These are phyloP conservation scores for Podospora fimiseda DNA, from an alignment of 495 filamentous ascomycete genomes.

Conservation along the genomic window DNA sequence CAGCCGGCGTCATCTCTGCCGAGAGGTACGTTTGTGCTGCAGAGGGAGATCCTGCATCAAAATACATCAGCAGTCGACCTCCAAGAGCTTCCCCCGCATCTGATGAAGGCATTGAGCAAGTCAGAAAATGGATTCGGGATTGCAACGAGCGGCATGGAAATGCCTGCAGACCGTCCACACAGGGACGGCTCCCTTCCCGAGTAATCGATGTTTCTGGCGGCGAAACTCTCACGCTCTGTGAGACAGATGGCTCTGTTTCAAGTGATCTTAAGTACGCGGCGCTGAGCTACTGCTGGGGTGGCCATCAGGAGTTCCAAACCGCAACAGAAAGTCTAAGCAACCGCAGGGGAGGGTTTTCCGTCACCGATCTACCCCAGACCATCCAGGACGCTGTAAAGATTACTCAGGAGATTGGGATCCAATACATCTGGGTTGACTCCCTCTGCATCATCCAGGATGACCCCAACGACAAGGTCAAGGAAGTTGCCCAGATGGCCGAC, in stretches of 20 bases:
- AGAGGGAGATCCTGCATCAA: slow-evolving; percentile 1
- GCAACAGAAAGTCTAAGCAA: not conserved
- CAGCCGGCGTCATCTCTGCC: not conserved
- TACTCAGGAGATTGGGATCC: not conserved
- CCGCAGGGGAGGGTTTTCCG: not conserved
- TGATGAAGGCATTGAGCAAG: not conserved
- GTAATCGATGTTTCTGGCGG: slow-evolving; percentile 8
- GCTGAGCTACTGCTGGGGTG: not conserved
- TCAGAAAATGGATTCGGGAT: slow-evolving; percentile 4
- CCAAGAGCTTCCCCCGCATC: slow-evolving; percentile 1
- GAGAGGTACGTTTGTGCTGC: not conserved
- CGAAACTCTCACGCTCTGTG: not conserved
- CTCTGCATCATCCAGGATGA: not conserved
- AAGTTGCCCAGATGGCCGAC: slow-evolving; percentile 10
- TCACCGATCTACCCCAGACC: not conserved
- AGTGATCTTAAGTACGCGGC: not conserved
- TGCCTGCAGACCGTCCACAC: not conserved
- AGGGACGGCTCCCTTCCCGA: not conserved
- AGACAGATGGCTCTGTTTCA: not conserved
- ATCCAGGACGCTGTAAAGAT: not conserved
- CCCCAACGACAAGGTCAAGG: slow-evolving; percentile 1
- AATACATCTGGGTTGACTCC: not conserved
- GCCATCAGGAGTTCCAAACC: not conserved
- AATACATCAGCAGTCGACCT: slow-evolving; percentile 1
- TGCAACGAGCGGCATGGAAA: slow-evolving; percentile 2